phyloP scores from a whole-genome alignment of 805 yeast species.

The Kluyveromyces starmeri region DNA sequence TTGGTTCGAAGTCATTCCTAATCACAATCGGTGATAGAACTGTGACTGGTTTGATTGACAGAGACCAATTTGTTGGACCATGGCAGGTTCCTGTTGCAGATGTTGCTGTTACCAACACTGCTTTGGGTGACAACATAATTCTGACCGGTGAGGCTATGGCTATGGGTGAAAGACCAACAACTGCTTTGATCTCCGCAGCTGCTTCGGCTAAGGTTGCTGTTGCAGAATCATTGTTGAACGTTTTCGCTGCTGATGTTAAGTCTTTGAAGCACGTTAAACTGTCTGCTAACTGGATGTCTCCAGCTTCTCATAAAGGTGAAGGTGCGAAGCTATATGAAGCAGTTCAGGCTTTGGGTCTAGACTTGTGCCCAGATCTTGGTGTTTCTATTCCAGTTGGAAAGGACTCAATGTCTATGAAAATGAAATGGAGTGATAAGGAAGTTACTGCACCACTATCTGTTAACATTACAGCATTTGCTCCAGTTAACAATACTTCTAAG shows the following conservation, averaged over 20 bases:
- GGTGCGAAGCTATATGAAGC: constrained; percentile 94
- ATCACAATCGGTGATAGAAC: constrained; percentile 98
- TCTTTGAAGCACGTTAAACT: constrained; percentile 67
- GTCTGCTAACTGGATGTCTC: constrained; percentile 99
- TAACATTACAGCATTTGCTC: constrained; percentile 84
- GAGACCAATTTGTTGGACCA: constrained; percentile 98
- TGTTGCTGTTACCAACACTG: constrained; percentile 91
- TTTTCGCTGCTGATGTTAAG: constrained; percentile 83
- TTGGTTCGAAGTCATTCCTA: constrained; percentile 88
- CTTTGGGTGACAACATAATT: constrained; percentile 64
- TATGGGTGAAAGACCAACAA: constrained; percentile 91
- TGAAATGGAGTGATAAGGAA: constrained; percentile 91
- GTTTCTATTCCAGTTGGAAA: constrained; percentile 95
- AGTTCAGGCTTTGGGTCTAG: constrained; percentile 91
- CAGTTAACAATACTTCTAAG: constrained; percentile 71
- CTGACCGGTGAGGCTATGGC: constrained; percentile 95
- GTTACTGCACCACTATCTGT: constrained; percentile 94
- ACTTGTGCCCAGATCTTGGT: constrained; percentile 88
- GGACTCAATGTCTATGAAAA: constrained; percentile 98
- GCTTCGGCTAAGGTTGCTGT: constrained; percentile 94
- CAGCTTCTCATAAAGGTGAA: constrained; percentile 91
- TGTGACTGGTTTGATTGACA: constrained; percentile 93
- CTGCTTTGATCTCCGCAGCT: constrained; percentile 79
- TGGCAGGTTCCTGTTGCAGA: constrained; percentile 99
- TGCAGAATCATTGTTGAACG: constrained; percentile 85